These are phyloP conservation scores for Scedosporium boydii DNA, from an alignment of 2,329 filamentous ascomycete genomes.

Conservation along the genomic window DNA sequence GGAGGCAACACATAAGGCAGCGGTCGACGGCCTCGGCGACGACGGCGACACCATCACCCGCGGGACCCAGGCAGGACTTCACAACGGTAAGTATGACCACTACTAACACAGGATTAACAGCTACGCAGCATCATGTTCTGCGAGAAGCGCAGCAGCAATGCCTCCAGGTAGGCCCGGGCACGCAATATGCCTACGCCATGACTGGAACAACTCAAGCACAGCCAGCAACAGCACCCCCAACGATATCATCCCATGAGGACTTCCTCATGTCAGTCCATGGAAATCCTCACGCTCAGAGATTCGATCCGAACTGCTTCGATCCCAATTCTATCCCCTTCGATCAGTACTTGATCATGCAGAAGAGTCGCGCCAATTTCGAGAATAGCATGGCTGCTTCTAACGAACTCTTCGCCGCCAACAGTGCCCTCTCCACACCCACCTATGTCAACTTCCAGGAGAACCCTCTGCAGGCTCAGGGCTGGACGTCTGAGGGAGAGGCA, in stretches of 20 bases:
- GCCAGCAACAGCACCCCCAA: conserved; percentile 17
- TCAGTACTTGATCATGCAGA: conserved; percentile 31
- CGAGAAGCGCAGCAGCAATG: conserved; percentile 86
- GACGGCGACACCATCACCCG: conserved; percentile 19
- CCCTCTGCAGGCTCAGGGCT: conserved; percentile 29
- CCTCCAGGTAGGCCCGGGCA: conserved; percentile 67
- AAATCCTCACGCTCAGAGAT: conserved; percentile 44
- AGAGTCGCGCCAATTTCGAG: conserved; percentile 33
- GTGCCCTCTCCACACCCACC: conserved; percentile 33
- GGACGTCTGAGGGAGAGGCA: conserved; percentile 41
- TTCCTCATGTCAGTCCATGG: conserved; percentile 48
- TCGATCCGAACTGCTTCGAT: conserved; percentile 37
- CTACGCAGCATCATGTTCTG: conserved; percentile 65
- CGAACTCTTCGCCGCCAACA: conserved; percentile 32
- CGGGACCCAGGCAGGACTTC: background rate
- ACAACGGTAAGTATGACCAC: conserved; percentile 40
- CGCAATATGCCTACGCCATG: conserved; percentile 15
- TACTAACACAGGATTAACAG: conserved; percentile 47
- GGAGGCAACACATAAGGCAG: conserved; percentile 43
- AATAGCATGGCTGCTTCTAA: conserved; percentile 23
- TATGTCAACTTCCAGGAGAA: conserved; percentile 42
- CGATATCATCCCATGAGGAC: conserved; percentile 33
- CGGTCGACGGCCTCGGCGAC: conserved; percentile 19
- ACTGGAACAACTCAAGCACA: conserved; percentile 13
- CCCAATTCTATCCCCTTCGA: conserved; percentile 17